Evolutionary conservation across 805 yeast genomes (phyloP).

Genomic region (Lipomyces japonicus): DNA sequence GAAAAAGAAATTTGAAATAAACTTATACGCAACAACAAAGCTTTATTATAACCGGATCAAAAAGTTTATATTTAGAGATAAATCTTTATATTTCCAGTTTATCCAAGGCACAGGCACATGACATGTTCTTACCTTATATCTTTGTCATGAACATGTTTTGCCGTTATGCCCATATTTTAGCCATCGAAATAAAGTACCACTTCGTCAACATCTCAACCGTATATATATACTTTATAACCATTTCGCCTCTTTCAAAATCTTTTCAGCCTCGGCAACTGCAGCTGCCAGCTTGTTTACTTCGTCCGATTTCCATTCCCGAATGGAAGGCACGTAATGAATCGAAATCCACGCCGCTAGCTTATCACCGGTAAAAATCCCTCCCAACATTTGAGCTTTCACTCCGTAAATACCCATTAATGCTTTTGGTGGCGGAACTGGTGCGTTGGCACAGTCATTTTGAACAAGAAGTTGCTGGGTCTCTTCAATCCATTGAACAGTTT

Average conservation of each 20-base stretch:
- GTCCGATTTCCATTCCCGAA: conserved; percentile 7
- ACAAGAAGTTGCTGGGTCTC: conserved; percentile 10
- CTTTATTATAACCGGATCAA: no score
- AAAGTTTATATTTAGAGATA: no score
- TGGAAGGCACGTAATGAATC: conserved; percentile 7
- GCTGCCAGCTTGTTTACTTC: conserved; percentile 1
- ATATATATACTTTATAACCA: not conserved
- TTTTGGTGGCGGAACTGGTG: conserved; percentile 7
- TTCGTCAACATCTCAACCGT: no score
- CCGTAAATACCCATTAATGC: conserved; percentile 17
- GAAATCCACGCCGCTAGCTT: conserved; percentile 15
- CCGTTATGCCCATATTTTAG: no score
- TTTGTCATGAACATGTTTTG: no score
- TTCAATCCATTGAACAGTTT: conserved; percentile 18
- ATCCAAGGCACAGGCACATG: no score
- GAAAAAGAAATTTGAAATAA: no score
- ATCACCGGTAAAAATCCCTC: conserved; percentile 6
- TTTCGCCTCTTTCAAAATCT: not conserved
- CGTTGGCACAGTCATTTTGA: conserved; percentile 15
- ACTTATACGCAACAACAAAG: no score
- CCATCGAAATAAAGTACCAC: no score
- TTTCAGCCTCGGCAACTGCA: not conserved
- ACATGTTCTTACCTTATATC: no score
- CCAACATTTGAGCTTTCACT: conserved; percentile 18
- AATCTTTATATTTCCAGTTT: no score